Percentiles rank a stretch among this genome's conserved stretches.
phyloP scores from a whole-genome alignment of 2,329 filamentous ascomycete genomes.

The Cordyceps tenuipes region DNA sequence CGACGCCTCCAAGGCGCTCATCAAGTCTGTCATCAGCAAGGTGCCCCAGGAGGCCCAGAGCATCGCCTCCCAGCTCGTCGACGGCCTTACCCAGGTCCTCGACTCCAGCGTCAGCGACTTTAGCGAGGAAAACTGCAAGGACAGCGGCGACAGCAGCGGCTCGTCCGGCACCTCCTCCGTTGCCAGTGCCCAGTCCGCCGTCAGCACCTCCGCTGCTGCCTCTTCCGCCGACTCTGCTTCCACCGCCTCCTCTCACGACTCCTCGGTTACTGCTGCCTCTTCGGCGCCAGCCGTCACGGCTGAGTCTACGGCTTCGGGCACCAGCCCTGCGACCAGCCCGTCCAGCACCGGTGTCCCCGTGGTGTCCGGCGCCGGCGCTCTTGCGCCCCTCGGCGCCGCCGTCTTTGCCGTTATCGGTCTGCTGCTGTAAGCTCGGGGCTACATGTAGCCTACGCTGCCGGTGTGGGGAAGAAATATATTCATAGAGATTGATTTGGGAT shows the following conservation, averaged over 20 bases:
- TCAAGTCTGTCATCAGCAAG: conserved; percentile 19
- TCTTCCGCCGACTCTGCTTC: too few relatives aligned
- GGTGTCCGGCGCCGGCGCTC: conserved; percentile 2
- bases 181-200: neutral
- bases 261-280: too few relatives aligned
- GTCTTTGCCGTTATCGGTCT: conserved; percentile 3
- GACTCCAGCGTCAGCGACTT: conserved; percentile 15
- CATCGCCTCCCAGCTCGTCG: conserved; percentile 19
- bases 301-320: neutral
- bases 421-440: neutral
- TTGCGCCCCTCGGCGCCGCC: conserved; percentile 3
- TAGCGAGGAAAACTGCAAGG: conserved; percentile 17
- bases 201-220: neutral
- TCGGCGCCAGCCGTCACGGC: neutral
- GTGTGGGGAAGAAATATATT: neutral
- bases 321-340: neutral
- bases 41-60: conserved; percentile 19
- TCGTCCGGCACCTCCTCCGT: neutral
- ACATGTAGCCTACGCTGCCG: neutral
- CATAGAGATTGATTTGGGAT: neutral
- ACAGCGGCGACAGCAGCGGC: conserved; percentile 5
- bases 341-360: neutral
- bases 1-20: conserved; percentile 17
- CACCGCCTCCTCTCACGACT: too few relatives aligned
- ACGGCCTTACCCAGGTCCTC: conserved; percentile 15